phyloP scores from a whole-genome alignment of 305 asterid species.

The Salvia sclarea region DNA sequence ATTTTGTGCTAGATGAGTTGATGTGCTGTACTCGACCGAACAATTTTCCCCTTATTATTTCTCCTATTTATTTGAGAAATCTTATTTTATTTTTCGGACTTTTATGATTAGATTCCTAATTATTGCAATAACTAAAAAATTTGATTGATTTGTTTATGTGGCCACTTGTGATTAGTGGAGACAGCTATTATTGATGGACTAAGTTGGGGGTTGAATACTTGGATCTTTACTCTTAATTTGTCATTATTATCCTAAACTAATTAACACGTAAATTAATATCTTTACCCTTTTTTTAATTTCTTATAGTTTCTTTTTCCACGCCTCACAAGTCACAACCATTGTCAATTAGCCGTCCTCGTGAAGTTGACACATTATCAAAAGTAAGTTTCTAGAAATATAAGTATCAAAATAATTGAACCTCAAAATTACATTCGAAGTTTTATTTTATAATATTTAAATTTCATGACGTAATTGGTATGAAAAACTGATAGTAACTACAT shows the following conservation, averaged over 20 bases:
- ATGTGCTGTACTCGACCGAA: no score
- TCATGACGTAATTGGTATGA: no score
- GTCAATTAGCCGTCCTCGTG: background rate
- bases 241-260: background rate
- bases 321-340: background rate
- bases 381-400: background rate
- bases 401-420: background rate
- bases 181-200: background rate
- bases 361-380: slow-evolving; percentile 7
- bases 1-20: no score
- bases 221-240: slow-evolving; percentile 3
- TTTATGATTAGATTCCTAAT: background rate
- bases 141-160: background rate
- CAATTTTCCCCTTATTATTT: background rate
- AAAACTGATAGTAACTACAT: no score
- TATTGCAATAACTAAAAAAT: background rate
- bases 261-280: no score
- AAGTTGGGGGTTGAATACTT: background rate
- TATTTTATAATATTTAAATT: background rate
- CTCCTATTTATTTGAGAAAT: background rate
- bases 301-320: background rate
- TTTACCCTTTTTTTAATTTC: background rate
- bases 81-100: background rate
- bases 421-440: no score
- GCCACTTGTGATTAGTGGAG: slow-evolving; percentile 1